A percentile compares a stretch with the other conserved stretches of the same genome.
phyloP scores from a whole-genome alignment of 2,329 filamentous ascomycete genomes.

The Acrocalymma vagum region DNA sequence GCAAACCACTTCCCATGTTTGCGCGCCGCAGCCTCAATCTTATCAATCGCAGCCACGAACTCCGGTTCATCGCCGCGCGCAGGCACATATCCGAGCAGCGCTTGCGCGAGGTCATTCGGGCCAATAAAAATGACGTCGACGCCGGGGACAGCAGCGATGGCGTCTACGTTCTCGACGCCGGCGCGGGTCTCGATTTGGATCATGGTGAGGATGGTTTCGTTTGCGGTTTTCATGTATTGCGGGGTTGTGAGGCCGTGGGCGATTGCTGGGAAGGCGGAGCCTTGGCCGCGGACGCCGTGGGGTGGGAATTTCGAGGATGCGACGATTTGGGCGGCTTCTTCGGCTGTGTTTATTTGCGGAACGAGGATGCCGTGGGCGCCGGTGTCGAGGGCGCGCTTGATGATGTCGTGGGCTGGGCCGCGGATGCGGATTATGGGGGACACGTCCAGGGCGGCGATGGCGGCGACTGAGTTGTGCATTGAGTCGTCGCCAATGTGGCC shows the following conservation, averaged over 20 bases:
- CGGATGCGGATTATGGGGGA: constrained; percentile 66
- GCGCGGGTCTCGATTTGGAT: constrained; percentile 74
- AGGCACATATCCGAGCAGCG: constrained; percentile 65
- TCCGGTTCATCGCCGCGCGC: constrained; percentile 64
- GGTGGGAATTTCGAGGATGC: constrained; percentile 65
- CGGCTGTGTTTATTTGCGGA: constrained; percentile 63
- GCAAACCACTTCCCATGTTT: constrained; percentile 73
- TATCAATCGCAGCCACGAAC: constrained; percentile 64
- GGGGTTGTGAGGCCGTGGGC: constrained; percentile 57
- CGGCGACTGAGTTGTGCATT: constrained; percentile 67
- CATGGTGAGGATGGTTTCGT: constrained; percentile 67
- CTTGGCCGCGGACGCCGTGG: constrained; percentile 62
- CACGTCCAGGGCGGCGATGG: constrained; percentile 63
- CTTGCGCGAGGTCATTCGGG: constrained; percentile 68
- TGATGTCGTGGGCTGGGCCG: constrained; percentile 55
- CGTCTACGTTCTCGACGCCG: constrained; percentile 67
- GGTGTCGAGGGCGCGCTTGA: constrained; percentile 65
- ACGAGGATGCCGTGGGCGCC: constrained; percentile 67
- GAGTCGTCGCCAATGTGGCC: constrained; percentile 63
- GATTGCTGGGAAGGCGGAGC: constrained; percentile 63
- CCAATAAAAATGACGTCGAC: constrained; percentile 72
- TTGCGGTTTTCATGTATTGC: constrained; percentile 66
- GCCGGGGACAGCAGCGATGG: constrained; percentile 67
- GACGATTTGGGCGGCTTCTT: constrained; percentile 55
- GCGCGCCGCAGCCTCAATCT: constrained; percentile 61